Evolutionary conservation across 805 yeast genomes (phyloP).

Genomic region (Jamesozyma hellenica): DNA sequence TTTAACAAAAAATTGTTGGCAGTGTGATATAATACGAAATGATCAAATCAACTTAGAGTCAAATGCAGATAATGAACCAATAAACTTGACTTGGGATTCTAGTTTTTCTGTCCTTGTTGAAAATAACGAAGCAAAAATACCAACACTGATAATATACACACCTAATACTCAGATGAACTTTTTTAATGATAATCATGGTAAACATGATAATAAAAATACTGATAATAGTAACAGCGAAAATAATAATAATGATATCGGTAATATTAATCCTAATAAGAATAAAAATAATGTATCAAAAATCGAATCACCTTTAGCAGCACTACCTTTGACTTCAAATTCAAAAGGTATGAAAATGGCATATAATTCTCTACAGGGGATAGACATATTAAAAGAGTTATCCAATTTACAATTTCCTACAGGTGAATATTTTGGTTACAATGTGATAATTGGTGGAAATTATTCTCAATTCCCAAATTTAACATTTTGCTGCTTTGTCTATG

Average conservation of each 20-base stretch:
- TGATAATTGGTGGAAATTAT: slow-evolving; percentile 52
- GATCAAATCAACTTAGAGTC: slow-evolving; percentile 8
- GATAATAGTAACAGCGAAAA: not conserved
- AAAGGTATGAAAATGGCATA: slow-evolving; percentile 25
- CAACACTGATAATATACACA: slow-evolving; percentile 19
- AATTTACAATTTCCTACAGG: slow-evolving; percentile 48
- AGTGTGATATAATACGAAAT: slow-evolving; percentile 8
- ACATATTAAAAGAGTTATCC: slow-evolving; percentile 11
- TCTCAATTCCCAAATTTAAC: slow-evolving; percentile 31
- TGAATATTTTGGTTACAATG: slow-evolving; percentile 55
- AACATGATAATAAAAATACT: slow-evolving; percentile 1
- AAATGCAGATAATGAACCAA: slow-evolving; percentile 16
- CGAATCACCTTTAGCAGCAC: slow-evolving; percentile 25
- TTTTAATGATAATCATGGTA: not conserved
- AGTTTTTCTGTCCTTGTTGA: slow-evolving; percentile 22
- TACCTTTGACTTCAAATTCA: slow-evolving; percentile 25
- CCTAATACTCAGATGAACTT: slow-evolving; percentile 5
- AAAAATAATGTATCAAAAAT: slow-evolving; percentile 2
- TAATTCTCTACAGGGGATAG: slow-evolving; percentile 14
- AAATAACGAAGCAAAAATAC: slow-evolving; percentile 22
- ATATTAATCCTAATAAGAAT: not conserved
- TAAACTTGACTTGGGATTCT: slow-evolving; percentile 12
- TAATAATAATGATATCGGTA: not conserved
- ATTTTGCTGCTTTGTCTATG: slow-evolving; percentile 24
- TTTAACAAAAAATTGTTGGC: slow-evolving; percentile 23